phyloP scores from a whole-genome alignment of 2,329 filamentous ascomycete genomes.

The Calonectria honghensis region DNA sequence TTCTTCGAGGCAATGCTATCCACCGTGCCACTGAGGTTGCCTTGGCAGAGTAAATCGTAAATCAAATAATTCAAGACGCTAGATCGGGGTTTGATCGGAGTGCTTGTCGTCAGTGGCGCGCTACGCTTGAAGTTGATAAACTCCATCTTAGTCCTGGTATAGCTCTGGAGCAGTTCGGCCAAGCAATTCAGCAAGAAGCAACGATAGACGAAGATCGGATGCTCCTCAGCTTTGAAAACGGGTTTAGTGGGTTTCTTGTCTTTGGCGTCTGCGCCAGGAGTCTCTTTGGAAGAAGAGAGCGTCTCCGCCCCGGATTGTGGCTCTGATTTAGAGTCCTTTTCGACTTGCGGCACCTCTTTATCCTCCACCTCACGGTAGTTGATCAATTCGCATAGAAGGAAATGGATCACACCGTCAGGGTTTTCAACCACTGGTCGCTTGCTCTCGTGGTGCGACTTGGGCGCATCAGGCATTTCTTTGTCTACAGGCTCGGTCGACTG shows the following conservation, averaged over 20 bases:
- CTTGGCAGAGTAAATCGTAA: conserved; percentile 80
- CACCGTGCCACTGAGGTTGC: conserved; percentile 79
- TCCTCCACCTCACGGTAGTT: conserved; percentile 96
- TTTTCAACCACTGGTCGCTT: conserved; percentile 93
- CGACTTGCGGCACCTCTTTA: conserved; percentile 74
- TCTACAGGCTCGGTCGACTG: conserved; percentile 75
- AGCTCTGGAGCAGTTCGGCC: conserved; percentile 91
- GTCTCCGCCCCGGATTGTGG: conserved; percentile 56
- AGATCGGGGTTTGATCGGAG: conserved; percentile 94
- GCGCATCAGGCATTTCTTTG: conserved; percentile 77
- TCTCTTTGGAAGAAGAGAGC: conserved; percentile 58
- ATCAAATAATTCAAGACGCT: conserved; percentile 96
- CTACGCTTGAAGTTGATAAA: conserved; percentile 99
- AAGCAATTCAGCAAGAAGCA: conserved; percentile 96
- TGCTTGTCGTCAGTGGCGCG: conserved; percentile 86
- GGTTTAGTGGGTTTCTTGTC: conserved; percentile 81
- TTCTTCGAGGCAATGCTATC: conserved; percentile 89
- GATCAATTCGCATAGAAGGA: conserved; percentile 92
- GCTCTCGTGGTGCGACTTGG: conserved; percentile 78
- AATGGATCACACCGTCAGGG: conserved; percentile 95
- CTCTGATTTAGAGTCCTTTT: conserved; percentile 65
- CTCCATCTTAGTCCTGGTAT: conserved; percentile 96
- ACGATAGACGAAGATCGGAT: conserved; percentile 96
- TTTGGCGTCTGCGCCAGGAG: conserved; percentile 63
- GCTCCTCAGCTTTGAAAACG: conserved; percentile 91